phyloP scores from a whole-genome alignment of 2,329 filamentous ascomycete species.

The Chalaropsis thielavioides region DNA sequence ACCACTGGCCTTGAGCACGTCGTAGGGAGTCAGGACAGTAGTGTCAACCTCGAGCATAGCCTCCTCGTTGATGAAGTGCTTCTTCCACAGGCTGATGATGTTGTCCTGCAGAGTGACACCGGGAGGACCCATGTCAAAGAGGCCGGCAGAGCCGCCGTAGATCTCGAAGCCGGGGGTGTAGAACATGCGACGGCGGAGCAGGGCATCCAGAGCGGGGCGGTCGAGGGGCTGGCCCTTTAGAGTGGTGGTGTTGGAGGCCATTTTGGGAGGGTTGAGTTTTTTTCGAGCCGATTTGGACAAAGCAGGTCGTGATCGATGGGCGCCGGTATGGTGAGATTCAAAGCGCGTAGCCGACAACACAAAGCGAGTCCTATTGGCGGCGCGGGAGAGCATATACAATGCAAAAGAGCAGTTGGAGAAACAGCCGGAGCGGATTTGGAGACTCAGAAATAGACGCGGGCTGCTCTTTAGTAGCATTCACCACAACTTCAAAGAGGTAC shows the following conservation, averaged over 20 bases:
- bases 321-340: not conserved
- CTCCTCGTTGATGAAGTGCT: constrained; percentile 85
- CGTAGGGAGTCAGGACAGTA: constrained; percentile 82
- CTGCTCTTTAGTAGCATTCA: constrained; percentile 11
- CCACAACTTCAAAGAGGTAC: constrained; percentile 1
- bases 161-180: constrained; percentile 94
- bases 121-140: constrained; percentile 88
- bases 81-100: constrained; percentile 78
- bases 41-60: constrained; percentile 94
- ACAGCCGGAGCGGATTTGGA: not conserved
- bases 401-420: not conserved
- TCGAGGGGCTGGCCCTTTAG: constrained; percentile 85
- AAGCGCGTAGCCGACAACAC: constrained; percentile 1
- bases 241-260: constrained; percentile 50
- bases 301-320: not conserved
- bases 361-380: not conserved
- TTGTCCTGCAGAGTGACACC: constrained; percentile 77
- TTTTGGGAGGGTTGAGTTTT: constrained; percentile 22
- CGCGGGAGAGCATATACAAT: constrained; percentile 2
- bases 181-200: constrained; percentile 80
- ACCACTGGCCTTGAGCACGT: constrained; percentile 87
- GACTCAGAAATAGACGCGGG: constrained; percentile 3
- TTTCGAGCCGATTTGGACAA: not conserved
- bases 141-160: constrained; percentile 75
- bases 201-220: constrained; percentile 62